phyloP scores from a whole-genome alignment of 1,139 yeast species.

The Fermentozyma sake region DNA sequence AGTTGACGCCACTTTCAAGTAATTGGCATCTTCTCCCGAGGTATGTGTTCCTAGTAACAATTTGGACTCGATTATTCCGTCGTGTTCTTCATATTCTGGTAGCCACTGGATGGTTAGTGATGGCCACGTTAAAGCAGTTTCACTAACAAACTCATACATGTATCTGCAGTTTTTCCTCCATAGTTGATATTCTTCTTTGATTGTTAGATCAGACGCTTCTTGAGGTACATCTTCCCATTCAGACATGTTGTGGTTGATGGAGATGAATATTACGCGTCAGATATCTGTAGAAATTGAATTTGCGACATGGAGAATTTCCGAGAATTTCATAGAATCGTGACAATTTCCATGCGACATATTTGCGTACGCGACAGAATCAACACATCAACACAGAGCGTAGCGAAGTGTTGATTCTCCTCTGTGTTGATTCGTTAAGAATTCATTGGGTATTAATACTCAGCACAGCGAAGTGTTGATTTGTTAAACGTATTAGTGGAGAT shows the following conservation, averaged over 20 bases:
- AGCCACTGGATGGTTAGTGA: constrained; percentile 75
- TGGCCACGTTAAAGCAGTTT: constrained; percentile 78
- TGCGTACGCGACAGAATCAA: too few relatives aligned
- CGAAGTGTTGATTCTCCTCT: too few relatives aligned
- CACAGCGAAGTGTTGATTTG: too few relatives aligned
- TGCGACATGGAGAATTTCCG: too few relatives aligned
- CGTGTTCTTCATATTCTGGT: constrained; percentile 39
- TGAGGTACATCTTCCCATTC: constrained; percentile 1
- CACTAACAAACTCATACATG: constrained; percentile 78
- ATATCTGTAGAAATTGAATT: too few relatives aligned
- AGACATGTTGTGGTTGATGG: constrained; percentile 1
- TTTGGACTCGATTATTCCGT: constrained; percentile 37
- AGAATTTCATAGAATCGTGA: neutral
- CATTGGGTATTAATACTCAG: too few relatives aligned
- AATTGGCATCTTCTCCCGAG: constrained; percentile 73
- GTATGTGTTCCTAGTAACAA: constrained; percentile 85
- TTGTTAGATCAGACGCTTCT: constrained; percentile 16
- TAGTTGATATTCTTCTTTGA: constrained; percentile 66
- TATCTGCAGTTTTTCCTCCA: constrained; percentile 79
- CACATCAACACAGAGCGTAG: too few relatives aligned
- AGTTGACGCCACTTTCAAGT: constrained; percentile 69
- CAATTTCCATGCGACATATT: neutral
- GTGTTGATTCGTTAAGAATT: too few relatives aligned
- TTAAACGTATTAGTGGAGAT: too few relatives aligned
- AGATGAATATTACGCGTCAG: too few relatives aligned